Evolutionary conservation across 2,329 filamentous ascomycete genomes (phyloP), one percentile per base, ranked within the genome.

Genomic region (Talaromyces sp.): DNA sequence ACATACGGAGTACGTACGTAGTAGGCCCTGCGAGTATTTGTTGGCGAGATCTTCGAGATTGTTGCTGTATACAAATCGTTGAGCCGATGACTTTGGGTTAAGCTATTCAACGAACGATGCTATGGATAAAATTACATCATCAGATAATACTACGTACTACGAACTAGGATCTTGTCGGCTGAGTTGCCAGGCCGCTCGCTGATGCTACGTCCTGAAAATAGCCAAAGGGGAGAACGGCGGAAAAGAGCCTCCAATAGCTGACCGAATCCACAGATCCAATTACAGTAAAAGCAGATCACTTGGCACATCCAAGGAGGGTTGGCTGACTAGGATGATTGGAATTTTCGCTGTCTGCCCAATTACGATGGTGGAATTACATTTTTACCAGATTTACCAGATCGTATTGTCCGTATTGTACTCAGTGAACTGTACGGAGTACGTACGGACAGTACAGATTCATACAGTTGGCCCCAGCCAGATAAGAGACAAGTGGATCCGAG

Each of bases 381-480:
- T 27, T 27, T 29, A 51, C 47, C 22, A 51, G 47, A 29, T 53
- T 45, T 17, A n/a, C 38, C 43, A 19, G n/a, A 47, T 47, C n/a
- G 40, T 45, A 38, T 17, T 38, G 36, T 38, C 36, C n/a, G 40
- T 45, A 47, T 22, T 49, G 45, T n/a, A n/a, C n/a, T n/a, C n/a
- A n/a, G n/a, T n/a, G n/a, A n/a, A n/a, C n/a, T n/a, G n/a, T 49
- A 47, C 43, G 43, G 17, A 25, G 45, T 25, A 15, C 45, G 45
- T 47, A 47, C n/a, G 4, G 36, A 38, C 47, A 25, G 25, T 51
- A 29, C 47, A 5, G 4, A n/a, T 38, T 15, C 36, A 49, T 25
- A 51, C 47, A 29, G 15, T 53, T 53, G 49, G 53, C 53, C 53
- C 53, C 53, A 38, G 53, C 31, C 53, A 56, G 53, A 56, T 22